Percentiles rank a stretch among this genome's conserved stretches.
Evolutionary conservation across 169 alveolate species (phyloP).

Genomic region (Eimeria maxima): DNA sequence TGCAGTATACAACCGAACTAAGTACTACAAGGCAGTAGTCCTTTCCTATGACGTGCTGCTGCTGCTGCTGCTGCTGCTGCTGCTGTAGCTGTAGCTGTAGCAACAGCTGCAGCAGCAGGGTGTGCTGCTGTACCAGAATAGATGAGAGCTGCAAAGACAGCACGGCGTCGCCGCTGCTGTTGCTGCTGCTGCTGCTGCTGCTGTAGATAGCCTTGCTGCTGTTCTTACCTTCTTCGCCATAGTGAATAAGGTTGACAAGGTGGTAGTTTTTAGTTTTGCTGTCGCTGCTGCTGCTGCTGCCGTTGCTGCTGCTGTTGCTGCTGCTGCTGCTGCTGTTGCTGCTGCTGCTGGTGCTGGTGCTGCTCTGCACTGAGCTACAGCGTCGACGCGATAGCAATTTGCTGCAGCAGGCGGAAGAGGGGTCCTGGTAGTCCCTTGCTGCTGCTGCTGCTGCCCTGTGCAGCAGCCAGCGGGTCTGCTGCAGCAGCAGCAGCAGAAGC

Average conservation of each 20-base stretch:
- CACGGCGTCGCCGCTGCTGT: too few relatives aligned
- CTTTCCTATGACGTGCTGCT: neutral
- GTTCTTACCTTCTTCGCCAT: too few relatives aligned
- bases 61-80: neutral
- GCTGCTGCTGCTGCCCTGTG: slow-evolving; percentile 22
- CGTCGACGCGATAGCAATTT: neutral
- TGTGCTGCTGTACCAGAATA: too few relatives aligned
- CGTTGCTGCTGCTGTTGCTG: neutral
- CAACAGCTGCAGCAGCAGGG: neutral
- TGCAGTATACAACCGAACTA: neutral
- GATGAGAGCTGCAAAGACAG: too few relatives aligned
- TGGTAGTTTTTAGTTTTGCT: neutral
- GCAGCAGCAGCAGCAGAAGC: neutral
- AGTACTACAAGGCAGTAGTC: neutral
- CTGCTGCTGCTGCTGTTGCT: neutral
- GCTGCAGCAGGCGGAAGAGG: slow-evolving; percentile 41
- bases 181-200: too few relatives aligned
- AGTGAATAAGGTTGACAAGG: too few relatives aligned
- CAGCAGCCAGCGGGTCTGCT: neutral
- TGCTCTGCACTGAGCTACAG: neutral
- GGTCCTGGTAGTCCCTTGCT: neutral
- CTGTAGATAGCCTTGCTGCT: too few relatives aligned
- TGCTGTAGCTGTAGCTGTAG: neutral
- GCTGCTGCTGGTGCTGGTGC: neutral
- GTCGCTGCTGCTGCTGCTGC: neutral